Conservation (phyloP, 2,329 filamentous ascomycete genomes). For the Colletotrichum noveboracense region DNA sequence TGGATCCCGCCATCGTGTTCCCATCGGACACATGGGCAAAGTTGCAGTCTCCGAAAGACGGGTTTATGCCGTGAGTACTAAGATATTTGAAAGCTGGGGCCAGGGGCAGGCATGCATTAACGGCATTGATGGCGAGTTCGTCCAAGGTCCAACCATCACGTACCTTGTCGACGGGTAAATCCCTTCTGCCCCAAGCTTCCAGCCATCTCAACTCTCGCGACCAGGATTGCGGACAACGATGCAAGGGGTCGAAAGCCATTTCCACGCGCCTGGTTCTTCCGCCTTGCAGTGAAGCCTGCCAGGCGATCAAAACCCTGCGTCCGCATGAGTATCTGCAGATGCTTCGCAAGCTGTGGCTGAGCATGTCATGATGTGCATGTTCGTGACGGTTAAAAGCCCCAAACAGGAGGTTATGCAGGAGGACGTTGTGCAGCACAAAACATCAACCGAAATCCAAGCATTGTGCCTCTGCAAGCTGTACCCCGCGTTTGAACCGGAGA, state of each 20-base stretch:
- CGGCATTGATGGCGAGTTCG: not conserved
- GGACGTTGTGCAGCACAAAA: not conserved
- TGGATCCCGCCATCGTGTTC: not conserved
- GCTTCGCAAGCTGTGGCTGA: slow-evolving; percentile 1
- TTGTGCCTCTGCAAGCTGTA: not conserved
- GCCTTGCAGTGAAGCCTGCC: not conserved
- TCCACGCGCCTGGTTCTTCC: not conserved
- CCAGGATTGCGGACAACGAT: not conserved
- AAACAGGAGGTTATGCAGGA: not conserved
- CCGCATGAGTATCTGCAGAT: not conserved
- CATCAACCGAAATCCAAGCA: not conserved
- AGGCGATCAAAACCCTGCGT: not conserved
- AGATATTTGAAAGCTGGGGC: not conserved
- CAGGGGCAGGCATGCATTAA: not conserved
- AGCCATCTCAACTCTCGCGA: not conserved
- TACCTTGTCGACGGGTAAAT: not conserved
- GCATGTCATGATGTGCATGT: not conserved
- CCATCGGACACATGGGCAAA: not conserved
- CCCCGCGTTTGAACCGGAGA: slow-evolving; percentile 4
- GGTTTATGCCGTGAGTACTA: not conserved
- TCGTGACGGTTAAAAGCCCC: slow-evolving; percentile 1
- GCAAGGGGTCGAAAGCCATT: not conserved
- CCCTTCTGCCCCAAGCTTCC: slow-evolving; percentile 8
- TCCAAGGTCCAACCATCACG: slow-evolving; percentile 1
- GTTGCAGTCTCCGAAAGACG: not conserved